A percentile compares a stretch with the other conserved stretches of the same genome.
phyloP scores from a whole-genome alignment of 2,329 filamentous ascomycete species.

The Chrysoporthe puriensis region DNA sequence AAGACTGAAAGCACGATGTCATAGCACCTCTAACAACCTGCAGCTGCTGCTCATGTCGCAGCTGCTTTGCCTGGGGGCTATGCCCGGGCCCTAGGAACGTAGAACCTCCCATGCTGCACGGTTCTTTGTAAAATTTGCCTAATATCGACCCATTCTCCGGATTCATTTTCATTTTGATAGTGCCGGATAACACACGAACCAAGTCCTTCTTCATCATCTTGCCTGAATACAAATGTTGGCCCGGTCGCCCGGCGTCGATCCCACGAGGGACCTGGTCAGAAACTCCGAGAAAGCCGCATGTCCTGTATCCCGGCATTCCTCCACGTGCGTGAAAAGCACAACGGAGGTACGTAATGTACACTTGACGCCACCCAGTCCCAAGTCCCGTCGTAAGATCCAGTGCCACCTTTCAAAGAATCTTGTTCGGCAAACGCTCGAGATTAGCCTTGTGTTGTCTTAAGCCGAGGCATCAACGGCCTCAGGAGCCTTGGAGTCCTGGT shows the following conservation, averaged over 20 bases:
- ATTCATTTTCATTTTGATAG: slow-evolving; percentile 13
- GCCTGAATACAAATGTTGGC: slow-evolving; percentile 12
- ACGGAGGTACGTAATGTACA: slow-evolving; percentile 26
- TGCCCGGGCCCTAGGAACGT: not conserved
- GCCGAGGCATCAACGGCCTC: slow-evolving; percentile 44
- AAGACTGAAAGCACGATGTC: slow-evolving; percentile 2
- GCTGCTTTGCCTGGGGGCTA: not conserved
- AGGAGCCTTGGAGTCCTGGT: slow-evolving; percentile 36
- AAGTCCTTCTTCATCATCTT: not conserved
- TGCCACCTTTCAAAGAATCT: not conserved
- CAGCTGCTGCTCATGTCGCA: not conserved
- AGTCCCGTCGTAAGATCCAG: slow-evolving; percentile 3
- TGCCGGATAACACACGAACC: not conserved
- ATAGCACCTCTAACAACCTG: slow-evolving; percentile 10
- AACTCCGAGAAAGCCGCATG: slow-evolving; percentile 21
- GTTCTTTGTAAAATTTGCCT: not conserved
- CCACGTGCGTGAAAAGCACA: slow-evolving; percentile 16
- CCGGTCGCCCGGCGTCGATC: slow-evolving; percentile 15
- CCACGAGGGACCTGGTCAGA: slow-evolving; percentile 10
- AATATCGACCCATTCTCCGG: not conserved
- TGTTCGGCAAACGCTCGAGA: not conserved
- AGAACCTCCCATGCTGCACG: not conserved
- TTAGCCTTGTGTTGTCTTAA: slow-evolving; percentile 31
- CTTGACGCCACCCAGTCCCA: slow-evolving; percentile 18
- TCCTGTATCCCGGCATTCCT: slow-evolving; percentile 7